Evolutionary conservation across 106 monocot genomes (phyloP), one percentile per base, ranked within the genome.

Genomic region (Amphibolis antarctica): DNA sequence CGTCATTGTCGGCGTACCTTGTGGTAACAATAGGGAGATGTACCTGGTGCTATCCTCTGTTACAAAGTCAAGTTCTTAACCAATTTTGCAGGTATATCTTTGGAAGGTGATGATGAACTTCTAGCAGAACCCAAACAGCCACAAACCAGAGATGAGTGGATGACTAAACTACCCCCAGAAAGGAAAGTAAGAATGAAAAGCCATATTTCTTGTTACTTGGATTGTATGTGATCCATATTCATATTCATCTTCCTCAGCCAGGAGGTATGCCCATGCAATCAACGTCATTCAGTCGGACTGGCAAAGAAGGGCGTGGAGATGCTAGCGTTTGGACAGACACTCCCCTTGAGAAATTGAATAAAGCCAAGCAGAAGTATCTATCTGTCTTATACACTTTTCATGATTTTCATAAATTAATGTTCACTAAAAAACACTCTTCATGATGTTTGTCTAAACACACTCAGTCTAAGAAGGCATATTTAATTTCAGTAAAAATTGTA

Each of bases 51-150:
- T 7, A 10, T 12, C 23, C 21, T 57, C 56, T 15, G 11, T 29
- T 27, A 15, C 25, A 57, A 25, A 56, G 7, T 60, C 14, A 59
- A 46, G 2, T 24, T 13, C n/a, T 63, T 0, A 66, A 20, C 10
- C 19, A 54, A 27, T 57, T 68, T 15, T 28, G 18, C 55, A 96
- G 94, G 98, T 64, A 83, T 98, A 81, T 87, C 91, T 24, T 64
- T 91, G 52, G 87, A 87, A 55, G 98, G 91, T 51, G 98, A 98
- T 79, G 98, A 98, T 53, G 84, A 82, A 64, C 98, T 98, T 66
- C 70, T 91, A 20, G 83, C 87, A 12, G 70, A 81, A 19, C 25
- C 69, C 44, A 70, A 82, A 67, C 72, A 56, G 18, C 80, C 76
- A 71, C 80, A 74, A 17, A 76, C 61, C 36, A 90, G 98, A 68